phyloP scores from a whole-genome alignment of 768 basidiomycete genomes.

The Dentipellis sp. region DNA sequence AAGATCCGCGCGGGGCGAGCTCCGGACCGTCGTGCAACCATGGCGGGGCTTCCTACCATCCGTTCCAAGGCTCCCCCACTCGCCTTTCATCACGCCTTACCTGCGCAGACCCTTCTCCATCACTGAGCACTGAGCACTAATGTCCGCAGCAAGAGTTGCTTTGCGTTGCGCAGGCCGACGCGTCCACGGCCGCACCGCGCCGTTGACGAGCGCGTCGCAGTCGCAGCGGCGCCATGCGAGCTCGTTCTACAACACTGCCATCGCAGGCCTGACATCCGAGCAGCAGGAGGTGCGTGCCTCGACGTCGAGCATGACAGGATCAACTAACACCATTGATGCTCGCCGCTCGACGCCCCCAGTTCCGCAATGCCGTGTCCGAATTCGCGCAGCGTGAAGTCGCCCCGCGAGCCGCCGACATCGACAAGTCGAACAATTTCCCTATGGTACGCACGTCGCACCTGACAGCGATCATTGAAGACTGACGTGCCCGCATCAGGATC shows the following conservation, averaged over 20 bases:
- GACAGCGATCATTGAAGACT: background rate
- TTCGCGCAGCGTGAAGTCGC: conserved; percentile 83
- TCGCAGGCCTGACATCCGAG: conserved; percentile 73
- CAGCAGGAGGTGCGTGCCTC: conserved; percentile 57
- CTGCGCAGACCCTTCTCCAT: no score
- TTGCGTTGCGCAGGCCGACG: no score
- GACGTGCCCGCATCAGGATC: conserved; percentile 37
- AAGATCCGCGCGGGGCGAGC: no score
- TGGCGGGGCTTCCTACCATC: no score
- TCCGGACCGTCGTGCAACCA: no score
- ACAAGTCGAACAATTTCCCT: conserved; percentile 79
- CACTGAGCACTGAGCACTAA: no score
- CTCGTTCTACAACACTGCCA: conserved; percentile 60
- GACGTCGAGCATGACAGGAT: background rate
- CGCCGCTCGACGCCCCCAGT: conserved; percentile 35
- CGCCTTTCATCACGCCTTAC: no score
- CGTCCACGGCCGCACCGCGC: no score
- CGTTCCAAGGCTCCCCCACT: no score
- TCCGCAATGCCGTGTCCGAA: conserved; percentile 66
- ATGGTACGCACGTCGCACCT: conserved; percentile 31
- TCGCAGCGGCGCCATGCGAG: no score
- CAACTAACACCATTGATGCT: background rate
- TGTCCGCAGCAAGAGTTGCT: no score
- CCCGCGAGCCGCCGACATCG: conserved; percentile 79
- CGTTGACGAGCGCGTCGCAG: no score